These are phyloP conservation scores for Syncephalastrum monosporum DNA, from an alignment of 371 early-diverging fungal genomes.

Conservation along the genomic window DNA sequence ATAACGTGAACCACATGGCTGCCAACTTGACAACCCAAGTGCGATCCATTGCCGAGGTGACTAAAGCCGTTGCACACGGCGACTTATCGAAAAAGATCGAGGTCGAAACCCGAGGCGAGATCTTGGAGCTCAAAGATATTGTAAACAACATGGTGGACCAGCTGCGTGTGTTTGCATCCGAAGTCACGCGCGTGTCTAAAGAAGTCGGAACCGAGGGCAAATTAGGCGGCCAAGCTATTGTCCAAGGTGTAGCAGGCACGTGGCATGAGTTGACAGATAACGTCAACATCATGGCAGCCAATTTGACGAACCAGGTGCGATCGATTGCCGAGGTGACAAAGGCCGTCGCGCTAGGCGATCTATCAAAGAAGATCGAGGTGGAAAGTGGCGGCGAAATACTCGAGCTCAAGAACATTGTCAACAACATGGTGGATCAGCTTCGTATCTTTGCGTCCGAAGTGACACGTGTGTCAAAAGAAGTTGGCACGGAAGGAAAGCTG, in stretches of 20 bases:
- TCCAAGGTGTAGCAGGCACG: constrained; percentile 48
- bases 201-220: constrained; percentile 53
- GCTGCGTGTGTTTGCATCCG: constrained; percentile 32
- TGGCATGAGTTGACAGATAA: constrained; percentile 53
- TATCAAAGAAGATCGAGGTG: constrained; percentile 53
- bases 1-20: constrained; percentile 49
- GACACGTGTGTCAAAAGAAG: constrained; percentile 40
- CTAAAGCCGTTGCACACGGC: constrained; percentile 53
- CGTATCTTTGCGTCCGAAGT: constrained; percentile 53
- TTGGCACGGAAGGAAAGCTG: constrained; percentile 25
- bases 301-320: constrained; percentile 45
- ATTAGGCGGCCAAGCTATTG: constrained; percentile 41
- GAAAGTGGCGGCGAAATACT: constrained; percentile 48
- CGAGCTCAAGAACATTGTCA: constrained; percentile 35
- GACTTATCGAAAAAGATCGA: constrained; percentile 40
- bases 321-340: constrained; percentile 32
- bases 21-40: constrained; percentile 54
- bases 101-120: constrained; percentile 31
- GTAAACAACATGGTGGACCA: constrained; percentile 49
- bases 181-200: constrained; percentile 34
- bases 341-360: constrained; percentile 46
- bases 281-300: constrained; percentile 30
- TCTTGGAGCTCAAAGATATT: constrained; percentile 32
- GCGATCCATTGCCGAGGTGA: constrained; percentile 51
- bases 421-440: constrained; percentile 56